A percentile compares a stretch with the other conserved stretches of the same genome.
phyloP scores from a whole-genome alignment of 2,329 filamentous ascomycete genomes.

The Fusarium illudens region DNA sequence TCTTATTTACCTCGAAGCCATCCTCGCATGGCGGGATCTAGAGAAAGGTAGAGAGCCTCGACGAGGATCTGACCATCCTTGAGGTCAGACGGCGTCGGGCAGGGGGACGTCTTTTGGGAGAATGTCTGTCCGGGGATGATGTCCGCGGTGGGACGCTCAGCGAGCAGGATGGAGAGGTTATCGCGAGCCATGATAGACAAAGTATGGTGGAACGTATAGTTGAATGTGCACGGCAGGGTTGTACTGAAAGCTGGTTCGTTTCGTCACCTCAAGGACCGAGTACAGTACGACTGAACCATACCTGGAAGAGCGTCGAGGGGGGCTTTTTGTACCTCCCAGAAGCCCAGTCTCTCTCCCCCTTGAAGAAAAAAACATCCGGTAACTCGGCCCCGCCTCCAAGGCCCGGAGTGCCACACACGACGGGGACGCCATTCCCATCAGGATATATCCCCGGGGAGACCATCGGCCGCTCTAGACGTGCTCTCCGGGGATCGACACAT shows the following conservation, averaged over 20 bases:
- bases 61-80: constrained; percentile 72
- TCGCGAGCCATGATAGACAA: constrained; percentile 51
- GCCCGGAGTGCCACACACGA: constrained; percentile 16
- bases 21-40: constrained; percentile 80
- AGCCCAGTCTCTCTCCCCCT: background rate
- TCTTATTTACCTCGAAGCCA: constrained; percentile 67
- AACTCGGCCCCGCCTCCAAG: background rate
- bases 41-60: constrained; percentile 69
- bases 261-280: background rate
- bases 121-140: constrained; percentile 75
- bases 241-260: background rate
- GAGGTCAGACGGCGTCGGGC: constrained; percentile 61
- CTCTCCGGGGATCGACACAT: constrained; percentile 31
- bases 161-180: constrained; percentile 65
- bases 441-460: constrained; percentile 37
- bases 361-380: background rate
- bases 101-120: constrained; percentile 58
- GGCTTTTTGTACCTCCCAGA: background rate
- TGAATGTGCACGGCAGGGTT: background rate
- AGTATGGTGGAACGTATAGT: background rate
- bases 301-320: background rate
- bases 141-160: constrained; percentile 66
- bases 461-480: constrained; percentile 22
- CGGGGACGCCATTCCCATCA: constrained; percentile 39
- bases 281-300: background rate